Percentiles rank a stretch among this genome's conserved stretches.
Conservation (phyloP, 257 asterid genomes). For the Solanum piurae region DNA sequence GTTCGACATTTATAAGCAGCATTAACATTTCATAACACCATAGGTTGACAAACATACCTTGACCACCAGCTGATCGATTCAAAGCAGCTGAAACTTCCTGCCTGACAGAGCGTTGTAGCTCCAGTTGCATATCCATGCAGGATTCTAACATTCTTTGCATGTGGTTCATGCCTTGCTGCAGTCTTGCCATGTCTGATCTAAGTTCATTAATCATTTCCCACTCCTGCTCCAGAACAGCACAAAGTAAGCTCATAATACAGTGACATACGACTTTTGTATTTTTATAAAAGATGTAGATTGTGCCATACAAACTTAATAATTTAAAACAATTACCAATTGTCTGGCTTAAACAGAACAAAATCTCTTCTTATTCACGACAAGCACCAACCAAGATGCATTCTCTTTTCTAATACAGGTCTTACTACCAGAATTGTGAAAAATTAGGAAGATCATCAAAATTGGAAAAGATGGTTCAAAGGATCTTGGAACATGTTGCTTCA, state of each 20-base stretch:
- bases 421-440: not conserved
- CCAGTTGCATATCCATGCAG: slow-evolving; percentile 99
- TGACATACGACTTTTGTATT: not conserved
- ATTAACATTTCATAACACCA: not conserved
- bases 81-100: slow-evolving; percentile 98
- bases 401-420: not conserved
- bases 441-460: not conserved
- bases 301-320: not conserved
- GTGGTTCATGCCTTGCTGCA: slow-evolving; percentile 92
- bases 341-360: not conserved
- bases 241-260: not conserved
- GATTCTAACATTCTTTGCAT: slow-evolving; percentile 98
- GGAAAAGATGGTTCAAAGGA: not conserved
- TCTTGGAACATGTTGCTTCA: not conserved
- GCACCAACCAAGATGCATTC: not conserved
- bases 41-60: slow-evolving; percentile 35
- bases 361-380: not conserved
- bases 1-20: not conserved
- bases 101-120: slow-evolving; percentile 87
- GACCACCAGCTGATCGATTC: slow-evolving; percentile 62
- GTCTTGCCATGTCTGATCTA: slow-evolving; percentile 67
- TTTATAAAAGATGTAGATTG: not conserved
- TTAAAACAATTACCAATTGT: not conserved
- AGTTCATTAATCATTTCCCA: slow-evolving; percentile 84
- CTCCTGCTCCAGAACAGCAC: slow-evolving; percentile 32